phyloP scores from a whole-genome alignment of 2,329 filamentous ascomycete species.

The Cladosporium sp. region DNA sequence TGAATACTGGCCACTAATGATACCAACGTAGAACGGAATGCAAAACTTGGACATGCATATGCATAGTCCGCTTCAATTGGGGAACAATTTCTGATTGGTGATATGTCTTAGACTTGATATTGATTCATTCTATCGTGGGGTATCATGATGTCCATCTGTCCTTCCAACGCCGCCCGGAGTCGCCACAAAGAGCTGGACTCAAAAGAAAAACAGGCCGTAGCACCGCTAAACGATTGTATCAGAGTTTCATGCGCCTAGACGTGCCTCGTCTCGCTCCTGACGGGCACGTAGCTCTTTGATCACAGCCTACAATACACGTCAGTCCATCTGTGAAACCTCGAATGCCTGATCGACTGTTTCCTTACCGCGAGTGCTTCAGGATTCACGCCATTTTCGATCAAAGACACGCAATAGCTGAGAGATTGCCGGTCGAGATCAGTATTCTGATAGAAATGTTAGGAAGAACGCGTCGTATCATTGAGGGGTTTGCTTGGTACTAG shows the following conservation, averaged over 20 bases:
- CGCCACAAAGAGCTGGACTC: background rate
- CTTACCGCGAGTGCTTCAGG: conserved; percentile 89
- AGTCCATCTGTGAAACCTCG: background rate
- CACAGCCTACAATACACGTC: conserved; percentile 33
- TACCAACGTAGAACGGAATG: too few relatives aligned
- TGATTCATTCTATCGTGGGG: background rate
- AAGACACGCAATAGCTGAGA: conserved; percentile 87
- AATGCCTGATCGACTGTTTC: conserved; percentile 14
- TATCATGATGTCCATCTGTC: background rate
- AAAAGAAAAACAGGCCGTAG: background rate
- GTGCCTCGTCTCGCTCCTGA: conserved; percentile 26
- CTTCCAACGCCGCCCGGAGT: too few relatives aligned
- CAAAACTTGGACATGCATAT: too few relatives aligned
- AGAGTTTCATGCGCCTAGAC: background rate
- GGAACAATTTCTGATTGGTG: background rate
- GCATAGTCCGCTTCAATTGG: too few relatives aligned
- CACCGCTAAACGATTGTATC: background rate
- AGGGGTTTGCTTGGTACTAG: conserved; percentile 52
- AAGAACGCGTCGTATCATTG: background rate
- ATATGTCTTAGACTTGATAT: background rate
- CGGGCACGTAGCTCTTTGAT: conserved; percentile 41
- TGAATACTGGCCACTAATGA: too few relatives aligned
- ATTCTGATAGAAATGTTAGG: conserved; percentile 74
- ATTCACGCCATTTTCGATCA: conserved; percentile 96
- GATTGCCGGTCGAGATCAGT: conserved; percentile 86